phyloP scores from a whole-genome alignment of 805 yeast species.

The Pichia manshurica region DNA sequence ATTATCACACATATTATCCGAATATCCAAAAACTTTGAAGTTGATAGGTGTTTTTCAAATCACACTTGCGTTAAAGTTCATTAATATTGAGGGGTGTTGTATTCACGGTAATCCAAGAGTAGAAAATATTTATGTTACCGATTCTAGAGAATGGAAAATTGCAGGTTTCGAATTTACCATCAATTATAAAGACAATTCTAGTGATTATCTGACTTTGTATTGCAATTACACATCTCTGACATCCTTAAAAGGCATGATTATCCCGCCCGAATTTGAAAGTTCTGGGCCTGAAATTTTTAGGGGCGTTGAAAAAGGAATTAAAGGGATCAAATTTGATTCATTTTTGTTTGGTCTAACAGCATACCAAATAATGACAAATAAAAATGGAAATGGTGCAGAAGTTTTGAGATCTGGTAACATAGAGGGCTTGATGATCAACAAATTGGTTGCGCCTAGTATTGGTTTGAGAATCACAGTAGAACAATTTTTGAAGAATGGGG shows the following conservation, averaged over 20 bases:
- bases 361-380: slow-evolving; percentile 38
- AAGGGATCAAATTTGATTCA: slow-evolving; percentile 52
- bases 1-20: slow-evolving; percentile 31
- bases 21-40: slow-evolving; percentile 31
- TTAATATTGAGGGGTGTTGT: slow-evolving; percentile 52
- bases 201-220: slow-evolving; percentile 27
- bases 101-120: slow-evolving; percentile 55
- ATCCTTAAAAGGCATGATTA: slow-evolving; percentile 18
- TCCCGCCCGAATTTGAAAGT: slow-evolving; percentile 49
- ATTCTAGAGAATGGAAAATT: slow-evolving; percentile 74
- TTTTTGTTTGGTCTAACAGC: slow-evolving; percentile 57
- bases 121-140: slow-evolving; percentile 58
- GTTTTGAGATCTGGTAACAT: slow-evolving; percentile 11
- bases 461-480: slow-evolving; percentile 36
- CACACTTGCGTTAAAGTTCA: slow-evolving; percentile 47
- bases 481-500: slow-evolving; percentile 31
- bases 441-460: slow-evolving; percentile 34
- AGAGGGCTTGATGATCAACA: slow-evolving; percentile 36
- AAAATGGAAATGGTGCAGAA: slow-evolving; percentile 10
- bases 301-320: slow-evolving; percentile 18
- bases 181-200: slow-evolving; percentile 36
- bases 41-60: slow-evolving; percentile 53
- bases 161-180: slow-evolving; percentile 74
- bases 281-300: slow-evolving; percentile 39
- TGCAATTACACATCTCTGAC: slow-evolving; percentile 22